Evolutionary conservation across 768 basidiomycete genomes (phyloP), one percentile per base, ranked within the genome.

Genomic region (Rhodosporidiobolus sp.): DNA sequence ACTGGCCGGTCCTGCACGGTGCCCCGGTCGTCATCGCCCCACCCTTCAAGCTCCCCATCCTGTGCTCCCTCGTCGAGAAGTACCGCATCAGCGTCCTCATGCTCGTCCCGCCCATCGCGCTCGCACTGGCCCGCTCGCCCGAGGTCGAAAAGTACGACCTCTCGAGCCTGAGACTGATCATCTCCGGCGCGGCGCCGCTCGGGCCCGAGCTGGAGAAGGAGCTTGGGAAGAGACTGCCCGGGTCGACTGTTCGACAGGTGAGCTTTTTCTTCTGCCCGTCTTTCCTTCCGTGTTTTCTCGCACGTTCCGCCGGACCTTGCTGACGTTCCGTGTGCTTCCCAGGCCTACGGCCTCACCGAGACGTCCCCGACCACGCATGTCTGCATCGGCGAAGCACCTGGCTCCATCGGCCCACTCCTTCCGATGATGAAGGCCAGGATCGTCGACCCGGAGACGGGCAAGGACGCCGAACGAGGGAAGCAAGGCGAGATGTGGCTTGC

Each of bases 31-130:
- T 88, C 35, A 82, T 92, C 63, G 85, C 89, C 80, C 80, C 86
- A 1, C 85, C 86, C 28, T 94, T 93, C 79, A 89, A 93, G 72
- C 88, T 90, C 4, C 83, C 83, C 2, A 79, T 82, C 60, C 90
- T 90, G 76, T 89, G 90, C 72, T 81, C 83, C 19, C 83, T 85
- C 66, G 85, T 95, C 62, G 83, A 88, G 74, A 84, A 83, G 63
- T 90, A 90, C 82, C 85, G 82, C 57, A 84, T 87, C 26, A 88
- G 88, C 0, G 66, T 82, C 1, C 63, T 70, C 48, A 60, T 77
- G 56, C 66, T 78, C 35, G 77, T 78, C 22, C 77, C 77, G 16
- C 77, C 77, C 4, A 75, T 78, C 55, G 77, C 77, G 0, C 67
- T 78, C 22, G 28, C 58, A 3, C 67, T 77, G 38, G 77, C 75